Evolutionary conservation across 495 filamentous ascomycete species (phyloP), one percentile per base, ranked within the genome.

Genomic region (Annulohypoxylon stygium): DNA sequence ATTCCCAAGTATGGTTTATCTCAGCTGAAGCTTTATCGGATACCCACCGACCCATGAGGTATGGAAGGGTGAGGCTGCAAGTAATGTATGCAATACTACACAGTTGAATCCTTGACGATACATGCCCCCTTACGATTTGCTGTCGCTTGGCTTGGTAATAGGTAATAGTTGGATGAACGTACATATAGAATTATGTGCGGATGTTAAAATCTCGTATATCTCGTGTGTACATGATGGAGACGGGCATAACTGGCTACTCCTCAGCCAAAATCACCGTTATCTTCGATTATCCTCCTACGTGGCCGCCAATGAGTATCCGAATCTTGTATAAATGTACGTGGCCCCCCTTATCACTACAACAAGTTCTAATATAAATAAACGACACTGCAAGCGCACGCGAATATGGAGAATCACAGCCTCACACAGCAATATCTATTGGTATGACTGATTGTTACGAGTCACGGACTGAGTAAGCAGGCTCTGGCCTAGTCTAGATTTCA

Each of bases 241-340:
- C 12, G 10, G 30, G n/a, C 50, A 62, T 50, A 18, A 62, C 48
- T 62, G 48, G 61, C 43, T 55, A 11, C 12, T 65, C 3, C 25
- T 7, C 8, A 34, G n/a, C 26, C 33, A 16, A 4, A 55, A 14
- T 55, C 33, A n/a, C 26, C 26, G 20, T 43, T 26, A 8, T 20
- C 1, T 61, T 26, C 10, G 57, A 61, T 43, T 25, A 0, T 45
- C 26, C 33, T 55, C 50, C 36, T 65, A 65, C 36, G 62, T 59
- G 64, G 61, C 61, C 23, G 16, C 16, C 20, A 26, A 54, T 30
- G 25, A 33, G 12, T 14, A n/a, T 54, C n/a, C 5, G 14, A 33
- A 54, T n/a, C 23, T 54, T 25, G 20, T n/a, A 30, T 8, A 12
- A 45, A 55, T n/a, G 37, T 37, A 59, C 64, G 54, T 59, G 64